Evolutionary conservation across 306 rosid genomes (phyloP).

Genomic region (Castanopsis chinensis): DNA sequence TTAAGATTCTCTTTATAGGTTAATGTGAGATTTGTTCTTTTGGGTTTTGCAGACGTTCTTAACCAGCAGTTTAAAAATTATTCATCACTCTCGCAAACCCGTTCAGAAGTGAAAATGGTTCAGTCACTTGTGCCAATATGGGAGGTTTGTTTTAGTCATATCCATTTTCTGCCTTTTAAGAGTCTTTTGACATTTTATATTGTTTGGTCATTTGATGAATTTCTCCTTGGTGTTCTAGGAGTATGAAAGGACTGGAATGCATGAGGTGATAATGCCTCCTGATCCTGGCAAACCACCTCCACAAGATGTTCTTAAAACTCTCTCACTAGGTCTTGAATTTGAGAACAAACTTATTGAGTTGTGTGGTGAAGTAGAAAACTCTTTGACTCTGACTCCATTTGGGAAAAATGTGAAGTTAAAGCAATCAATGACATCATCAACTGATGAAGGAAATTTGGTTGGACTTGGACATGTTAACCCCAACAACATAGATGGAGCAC

Average conservation of each 20-base stretch:
- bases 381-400: no score
- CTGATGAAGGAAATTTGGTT: conserved; percentile 24
- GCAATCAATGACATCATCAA: conserved; percentile 20
- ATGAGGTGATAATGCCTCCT: conserved; percentile 38
- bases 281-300: conserved; percentile 74
- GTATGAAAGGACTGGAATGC: conserved; percentile 61
- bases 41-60: conserved; percentile 65
- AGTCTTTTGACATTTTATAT: conserved; percentile 6
- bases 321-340: conserved; percentile 55
- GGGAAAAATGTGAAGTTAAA: no score
- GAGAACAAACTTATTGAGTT: conserved; percentile 44
- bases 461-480: conserved; percentile 25
- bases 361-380: conserved; percentile 30
- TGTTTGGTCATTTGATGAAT: conserved; percentile 22
- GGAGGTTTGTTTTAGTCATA: conserved; percentile 27
- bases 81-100: conserved; percentile 79
- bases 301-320: conserved; percentile 62
- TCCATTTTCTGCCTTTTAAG: conserved; percentile 19
- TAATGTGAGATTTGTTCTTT: conserved; percentile 16
- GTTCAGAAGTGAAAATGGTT: conserved; percentile 54
- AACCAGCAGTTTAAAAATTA: conserved; percentile 71
- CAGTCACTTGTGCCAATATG: no score
- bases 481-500: conserved; percentile 15
- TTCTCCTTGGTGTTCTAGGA: conserved; percentile 49
- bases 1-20: neutral